Percentiles rank a stretch among this genome's conserved stretches.
phyloP scores from a whole-genome alignment of 441 rosid genomes.

The Dalechampia spathulata region DNA sequence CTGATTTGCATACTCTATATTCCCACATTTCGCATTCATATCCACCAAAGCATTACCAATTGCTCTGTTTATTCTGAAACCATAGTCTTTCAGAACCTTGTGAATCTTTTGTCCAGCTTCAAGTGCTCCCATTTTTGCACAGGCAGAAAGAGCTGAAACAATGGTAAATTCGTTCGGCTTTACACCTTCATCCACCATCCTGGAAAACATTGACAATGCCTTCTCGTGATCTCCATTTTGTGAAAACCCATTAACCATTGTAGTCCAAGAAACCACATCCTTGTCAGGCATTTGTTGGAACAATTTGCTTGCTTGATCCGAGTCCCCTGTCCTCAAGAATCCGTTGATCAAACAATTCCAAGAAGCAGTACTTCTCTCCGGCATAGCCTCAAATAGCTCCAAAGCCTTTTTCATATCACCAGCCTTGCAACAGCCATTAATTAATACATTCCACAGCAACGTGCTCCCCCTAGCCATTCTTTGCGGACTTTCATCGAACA shows the following conservation, averaged over 20 bases:
- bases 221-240: constrained; percentile 30
- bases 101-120: constrained; percentile 42
- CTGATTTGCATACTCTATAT: constrained; percentile 38
- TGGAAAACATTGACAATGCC: constrained; percentile 40
- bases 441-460: constrained; percentile 62
- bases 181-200: constrained; percentile 44
- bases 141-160: constrained; percentile 52
- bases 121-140: constrained; percentile 60
- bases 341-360: constrained; percentile 65
- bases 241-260: constrained; percentile 41
- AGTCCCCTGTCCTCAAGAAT: constrained; percentile 26
- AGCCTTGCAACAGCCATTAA: constrained; percentile 46
- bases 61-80: constrained; percentile 31
- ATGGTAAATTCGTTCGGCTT: constrained; percentile 42
- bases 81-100: constrained; percentile 29
- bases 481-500: constrained; percentile 61
- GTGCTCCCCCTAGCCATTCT: constrained; percentile 23
- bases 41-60: constrained; percentile 44
- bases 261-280: constrained; percentile 53
- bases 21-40: constrained; percentile 63
- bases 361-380: constrained; percentile 36
- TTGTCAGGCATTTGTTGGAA: constrained; percentile 42
- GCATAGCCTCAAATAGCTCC: constrained; percentile 44
- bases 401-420: constrained; percentile 39
- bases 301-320: constrained; percentile 34